A percentile compares a stretch with the other conserved stretches of the same genome.
Conservation (phyloP, 768 basidiomycete genomes). For the Mrakia gelida region DNA sequence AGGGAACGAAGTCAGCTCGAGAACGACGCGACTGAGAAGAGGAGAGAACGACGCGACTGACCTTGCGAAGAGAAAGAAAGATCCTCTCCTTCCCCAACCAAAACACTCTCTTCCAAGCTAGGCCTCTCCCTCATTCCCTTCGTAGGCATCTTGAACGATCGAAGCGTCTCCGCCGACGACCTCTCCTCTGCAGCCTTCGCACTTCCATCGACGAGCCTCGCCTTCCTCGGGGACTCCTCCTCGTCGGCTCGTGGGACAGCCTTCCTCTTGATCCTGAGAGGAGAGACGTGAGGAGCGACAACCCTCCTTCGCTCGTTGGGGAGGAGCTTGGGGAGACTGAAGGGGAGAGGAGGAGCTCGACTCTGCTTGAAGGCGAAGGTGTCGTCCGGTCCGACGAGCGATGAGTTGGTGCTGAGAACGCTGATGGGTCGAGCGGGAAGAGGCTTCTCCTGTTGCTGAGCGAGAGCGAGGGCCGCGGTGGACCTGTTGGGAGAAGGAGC, state of each 20-base stretch:
- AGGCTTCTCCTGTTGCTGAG: not conserved
- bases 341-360: constrained; percentile 5
- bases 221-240: constrained; percentile 12
- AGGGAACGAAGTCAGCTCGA: not conserved
- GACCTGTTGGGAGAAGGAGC: not conserved
- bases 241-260: constrained; percentile 3
- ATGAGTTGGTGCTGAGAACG: constrained; percentile 10
- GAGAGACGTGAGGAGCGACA: not conserved
- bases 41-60: not conserved
- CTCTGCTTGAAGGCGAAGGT: constrained; percentile 15
- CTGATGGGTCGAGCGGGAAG: not conserved
- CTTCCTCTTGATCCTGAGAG: constrained; percentile 20
- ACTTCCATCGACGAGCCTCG: constrained; percentile 10
- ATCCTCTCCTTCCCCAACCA: constrained; percentile 19
- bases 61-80: constrained; percentile 16
- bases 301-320: not conserved
- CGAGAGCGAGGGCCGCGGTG: not conserved
- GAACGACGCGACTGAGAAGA: not conserved
- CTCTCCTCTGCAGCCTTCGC: not conserved
- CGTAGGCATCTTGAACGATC: not conserved
- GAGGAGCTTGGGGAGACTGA: constrained; percentile 7
- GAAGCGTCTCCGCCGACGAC: not conserved
- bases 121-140: constrained; percentile 13
- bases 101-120: constrained; percentile 19
- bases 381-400: constrained; percentile 4